Base-by-base conservation (phyloP, 208 protist genomes). In the Acanthamoeba polyphaga region DNA sequence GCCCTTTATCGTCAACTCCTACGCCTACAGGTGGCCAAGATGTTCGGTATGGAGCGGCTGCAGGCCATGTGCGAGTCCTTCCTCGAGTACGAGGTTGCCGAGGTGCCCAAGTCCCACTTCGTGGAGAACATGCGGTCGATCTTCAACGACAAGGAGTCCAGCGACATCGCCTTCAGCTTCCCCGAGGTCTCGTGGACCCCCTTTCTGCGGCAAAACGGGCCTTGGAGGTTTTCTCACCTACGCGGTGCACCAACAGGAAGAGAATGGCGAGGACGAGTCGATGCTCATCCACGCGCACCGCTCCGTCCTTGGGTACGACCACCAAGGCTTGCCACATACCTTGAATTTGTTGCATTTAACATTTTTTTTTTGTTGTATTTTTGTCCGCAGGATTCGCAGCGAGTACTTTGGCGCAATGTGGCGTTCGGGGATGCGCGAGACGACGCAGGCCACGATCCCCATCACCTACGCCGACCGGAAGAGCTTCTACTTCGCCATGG, bases 91-190 rank as follows among this genome's bases (percentile, higher is more conserved):
- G 49, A 66, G 51, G 82, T 89, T 9, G 51, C 60, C 7, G 15
- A 10, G 8, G 43, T 82, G 29, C 74, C 74, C 74, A 38, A 82
- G 43, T 82, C 74, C 34, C 19, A 29, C 43, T 82, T 82, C 74
- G 29, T 51, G 15, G 74, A 82, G 34, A 9, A 82, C 29, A 51
- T 82, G n/a, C n/a, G 38, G 74, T 24, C 74, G 10, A 82, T 82
- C 38, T 38, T 82, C 38, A 82, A 82, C 17, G 74, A 82, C 74
- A 10, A 13, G n/a, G 43, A 38, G 22, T 51, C 74, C 8, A 82
- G 74, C 74, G 74, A 82, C 19, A 32, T 82, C 43, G 74, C 38
- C 43, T 82, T 82, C 74, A 82, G 74, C 38, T 82, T 82, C 17
- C 74, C 74, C 19, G 43, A 53, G 74, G 66, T 74, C 66, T 74